Evolutionary conservation across 768 basidiomycete genomes (phyloP), one percentile per base, ranked within the genome.

Genomic region (Astraeus odoratus): DNA sequence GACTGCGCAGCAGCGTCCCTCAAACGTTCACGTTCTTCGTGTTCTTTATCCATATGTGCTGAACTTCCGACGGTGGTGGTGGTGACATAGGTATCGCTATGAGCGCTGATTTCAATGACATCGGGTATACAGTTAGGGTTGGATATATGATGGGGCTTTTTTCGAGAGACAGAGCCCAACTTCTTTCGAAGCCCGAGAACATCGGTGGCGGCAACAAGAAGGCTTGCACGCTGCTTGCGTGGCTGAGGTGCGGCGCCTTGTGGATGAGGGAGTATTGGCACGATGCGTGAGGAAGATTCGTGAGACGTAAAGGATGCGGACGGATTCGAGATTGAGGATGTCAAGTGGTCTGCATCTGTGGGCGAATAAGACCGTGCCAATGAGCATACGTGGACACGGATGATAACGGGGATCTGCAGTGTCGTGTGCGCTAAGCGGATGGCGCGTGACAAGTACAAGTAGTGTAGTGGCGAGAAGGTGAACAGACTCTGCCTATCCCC

Each of bases 1-100:
- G 82, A 77, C 55, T 86, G 80, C 0, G 86, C 87, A 15, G 87
- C 87, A 30, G 76, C 79, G 44, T 83, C 81, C 25, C 85, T 70
- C 25, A 90, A 65, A n/a, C 84, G 76, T 50, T 83, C 77, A 8
- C 87, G 76, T 54, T 89, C 86, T 56, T 82, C 80, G 39, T 76
- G 71, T 54, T 89, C 86, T 36, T 70, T 74, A 51, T 84, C 78
- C 38, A 12, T 50, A 42, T 57, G 53, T 3, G 57, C 23, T 7
- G 39, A 44, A 16, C 56, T 33, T 3, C 70, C 66, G 37, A 64
- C 37, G 2, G 54, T 3, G 0, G 48, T 40, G 4, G 60, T 39
- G 20, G 58, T 50, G 42, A 56, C 20, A 1, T 48, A 47, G 1
- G 51, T 42, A 46, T 53, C 49, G 42, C 56, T 47, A 65, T 63